A percentile compares a stretch with the other conserved stretches of the same genome.
phyloP scores from a whole-genome alignment of 1,284 basidiomycete genomes.

The Singerocomus inundabilis region DNA sequence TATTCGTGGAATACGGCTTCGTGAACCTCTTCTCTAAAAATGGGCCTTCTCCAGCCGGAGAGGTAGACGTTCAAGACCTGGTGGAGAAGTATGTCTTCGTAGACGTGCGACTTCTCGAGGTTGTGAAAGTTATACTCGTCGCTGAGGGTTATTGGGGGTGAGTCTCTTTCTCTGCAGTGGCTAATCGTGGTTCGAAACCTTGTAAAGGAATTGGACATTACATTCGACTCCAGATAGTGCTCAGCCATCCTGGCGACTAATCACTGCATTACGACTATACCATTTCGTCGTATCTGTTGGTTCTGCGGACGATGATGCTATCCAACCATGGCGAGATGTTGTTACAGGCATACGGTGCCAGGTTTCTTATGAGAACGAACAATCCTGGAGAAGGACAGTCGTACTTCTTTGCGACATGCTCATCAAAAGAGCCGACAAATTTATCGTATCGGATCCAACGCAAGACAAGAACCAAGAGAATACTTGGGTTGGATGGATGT shows the following conservation, averaged over 20 bases:
- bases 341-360: constrained; percentile 42
- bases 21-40: constrained; percentile 40
- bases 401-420: constrained; percentile 39
- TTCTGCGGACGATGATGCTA: constrained; percentile 27
- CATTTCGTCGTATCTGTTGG: constrained; percentile 37
- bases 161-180: constrained; percentile 13
- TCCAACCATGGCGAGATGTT: constrained; percentile 57
- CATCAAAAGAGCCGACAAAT: constrained; percentile 31
- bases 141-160: constrained; percentile 77
- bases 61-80: constrained; percentile 62
- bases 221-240: constrained; percentile 57
- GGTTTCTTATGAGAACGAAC: constrained; percentile 51
- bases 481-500: constrained; percentile 35
- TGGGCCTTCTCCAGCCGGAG: constrained; percentile 38
- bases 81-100: constrained; percentile 50
- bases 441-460: background rate
- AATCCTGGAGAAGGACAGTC: constrained; percentile 36
- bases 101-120: constrained; percentile 38
- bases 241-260: constrained; percentile 74
- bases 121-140: constrained; percentile 52
- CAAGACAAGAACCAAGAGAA: background rate
- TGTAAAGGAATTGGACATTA: constrained; percentile 65
- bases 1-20: constrained; percentile 88
- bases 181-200: background rate
- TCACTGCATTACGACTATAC: constrained; percentile 67